Conservation (phyloP, 192 early-diverging fungal species). For the Coemansia sp. region DNA sequence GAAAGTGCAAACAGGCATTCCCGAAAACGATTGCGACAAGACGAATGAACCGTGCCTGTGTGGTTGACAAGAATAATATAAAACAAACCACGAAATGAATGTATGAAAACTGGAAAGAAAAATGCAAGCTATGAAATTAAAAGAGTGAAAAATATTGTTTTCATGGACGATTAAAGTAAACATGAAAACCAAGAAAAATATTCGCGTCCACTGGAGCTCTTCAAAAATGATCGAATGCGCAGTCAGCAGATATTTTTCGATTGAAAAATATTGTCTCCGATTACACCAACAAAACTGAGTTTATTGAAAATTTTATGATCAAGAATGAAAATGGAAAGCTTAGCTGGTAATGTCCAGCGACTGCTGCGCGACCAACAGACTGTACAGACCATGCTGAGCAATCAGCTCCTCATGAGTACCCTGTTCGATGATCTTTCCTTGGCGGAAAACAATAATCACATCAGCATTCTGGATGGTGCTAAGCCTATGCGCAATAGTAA, state of each 20-base stretch:
- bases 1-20: not conserved
- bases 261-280: no score
- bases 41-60: no score
- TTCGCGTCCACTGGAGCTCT: no score
- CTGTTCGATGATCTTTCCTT: conserved; percentile 57
- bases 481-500: conserved; percentile 75
- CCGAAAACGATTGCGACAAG: not conserved
- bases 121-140: not conserved
- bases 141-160: not conserved
- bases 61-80: not conserved
- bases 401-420: conserved; percentile 56
- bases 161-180: no score
- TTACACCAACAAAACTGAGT: no score
- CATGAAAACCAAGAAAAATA: no score
- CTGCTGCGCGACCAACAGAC: conserved; percentile 3
- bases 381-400: conserved; percentile 46
- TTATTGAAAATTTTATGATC: no score
- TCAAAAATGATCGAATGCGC: no score
- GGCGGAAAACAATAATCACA: conserved; percentile 68
- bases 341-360: conserved; percentile 7
- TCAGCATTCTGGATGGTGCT: conserved; percentile 86
- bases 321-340: not conserved
- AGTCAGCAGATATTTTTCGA: no score
- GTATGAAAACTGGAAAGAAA: conserved; percentile 2
- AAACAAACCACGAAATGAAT: not conserved